Percentiles rank a stretch among this genome's conserved stretches.
Conservation (phyloP, 2,329 filamentous ascomycete genomes). For the Aspergillus niger region DNA sequence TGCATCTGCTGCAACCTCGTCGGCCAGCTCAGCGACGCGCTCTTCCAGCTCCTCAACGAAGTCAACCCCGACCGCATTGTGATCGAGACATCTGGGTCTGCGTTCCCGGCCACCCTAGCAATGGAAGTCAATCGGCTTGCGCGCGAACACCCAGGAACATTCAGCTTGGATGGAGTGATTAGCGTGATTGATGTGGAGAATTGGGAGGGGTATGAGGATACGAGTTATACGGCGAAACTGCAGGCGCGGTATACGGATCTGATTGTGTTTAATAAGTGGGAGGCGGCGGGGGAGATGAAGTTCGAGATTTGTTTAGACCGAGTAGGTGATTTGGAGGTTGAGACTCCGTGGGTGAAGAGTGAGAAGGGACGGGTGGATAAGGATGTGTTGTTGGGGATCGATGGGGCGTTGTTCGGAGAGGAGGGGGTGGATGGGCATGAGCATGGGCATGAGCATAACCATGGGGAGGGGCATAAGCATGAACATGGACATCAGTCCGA, state of each 20-base stretch:
- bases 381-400: constrained; percentile 82
- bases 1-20: constrained; percentile 99
- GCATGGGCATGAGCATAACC: constrained; percentile 41
- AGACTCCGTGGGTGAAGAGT: constrained; percentile 82
- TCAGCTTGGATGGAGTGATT: constrained; percentile 81
- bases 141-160: constrained; percentile 61
- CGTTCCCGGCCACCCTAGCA: constrained; percentile 84
- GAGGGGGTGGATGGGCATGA: constrained; percentile 38
- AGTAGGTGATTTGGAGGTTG: constrained; percentile 77
- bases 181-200: constrained; percentile 94
- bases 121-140: constrained; percentile 84
- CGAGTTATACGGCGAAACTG: constrained; percentile 81
- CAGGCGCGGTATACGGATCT: constrained; percentile 89
- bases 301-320: constrained; percentile 78
- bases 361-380: constrained; percentile 75
- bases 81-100: constrained; percentile 87
- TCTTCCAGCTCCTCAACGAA: constrained; percentile 68
- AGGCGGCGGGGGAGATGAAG: constrained; percentile 69
- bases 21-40: constrained; percentile 79
- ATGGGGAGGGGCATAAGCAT: constrained; percentile 36
- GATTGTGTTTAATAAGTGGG: constrained; percentile 93
- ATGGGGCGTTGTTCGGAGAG: constrained; percentile 66
- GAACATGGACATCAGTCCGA: constrained; percentile 68
- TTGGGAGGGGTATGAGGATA: constrained; percentile 90
- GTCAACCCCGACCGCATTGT: constrained; percentile 78